Evolutionary conservation across 2,329 filamentous ascomycete species (phyloP), one percentile per base, ranked within the genome.

Genomic region (Phyllosticta citriasiana): DNA sequence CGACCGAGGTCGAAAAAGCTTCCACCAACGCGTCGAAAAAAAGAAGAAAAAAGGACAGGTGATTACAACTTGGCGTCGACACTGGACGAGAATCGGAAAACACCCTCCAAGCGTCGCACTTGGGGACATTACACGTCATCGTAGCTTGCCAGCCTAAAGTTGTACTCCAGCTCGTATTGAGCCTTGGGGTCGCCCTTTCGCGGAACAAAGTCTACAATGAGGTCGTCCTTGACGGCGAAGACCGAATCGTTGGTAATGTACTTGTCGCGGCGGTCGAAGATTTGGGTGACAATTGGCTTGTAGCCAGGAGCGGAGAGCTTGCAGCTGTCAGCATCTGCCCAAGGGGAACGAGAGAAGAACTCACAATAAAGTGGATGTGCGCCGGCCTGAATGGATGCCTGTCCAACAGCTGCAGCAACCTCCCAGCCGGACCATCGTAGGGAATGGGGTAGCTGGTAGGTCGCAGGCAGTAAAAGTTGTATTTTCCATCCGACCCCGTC

Each of bases 201-300:
- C 5, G 79, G 78, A 59, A 77, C 70, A 66, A 85, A 85, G 57
- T 84, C 82, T 10, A 85, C 82, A 40, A 84, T 68, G 57, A 85
- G 67, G 14, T 78, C 79, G 62, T 85, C 81, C 69, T 84, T 84
- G 56, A 84, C 82, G 0, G 82, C 82, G 65, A 84, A 84, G 0
- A 84, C 82, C 0, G 80, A 77, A 65, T 85, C 82, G 61, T 84
- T 77, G 19, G 76, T 75, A 53, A 89, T 76, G 66, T 88, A 85
- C 64, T 82, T 79, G 72, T 85, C 84, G 64, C 83, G 79, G 62
- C 79, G 77, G 71, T 91, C 88, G 70, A 91, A 93, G 60, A 94
- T 85, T 72, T 94, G 89, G 1, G 88, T 91, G 0, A 86, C 88
- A 55, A 95, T 80, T 0, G 86, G 79, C 67, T 84, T 87, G 76